Conservation (phyloP, 306 rosid species). For the Neltuma alba region DNA sequence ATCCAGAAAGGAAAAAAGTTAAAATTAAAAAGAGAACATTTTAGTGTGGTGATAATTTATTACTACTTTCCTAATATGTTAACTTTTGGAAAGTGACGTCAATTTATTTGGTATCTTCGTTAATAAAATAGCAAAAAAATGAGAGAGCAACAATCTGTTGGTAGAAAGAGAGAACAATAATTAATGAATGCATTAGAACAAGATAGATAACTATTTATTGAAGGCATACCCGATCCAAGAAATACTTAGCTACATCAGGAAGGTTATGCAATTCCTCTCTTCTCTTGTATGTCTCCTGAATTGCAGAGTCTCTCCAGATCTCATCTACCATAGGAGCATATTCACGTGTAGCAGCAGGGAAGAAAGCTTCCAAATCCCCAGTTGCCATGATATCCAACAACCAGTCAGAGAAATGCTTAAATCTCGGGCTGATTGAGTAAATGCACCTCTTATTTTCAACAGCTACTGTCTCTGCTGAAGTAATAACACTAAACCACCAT, state of each 20-base stretch:
- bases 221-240: constrained; percentile 77
- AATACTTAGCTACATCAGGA: constrained; percentile 87
- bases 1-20: constrained; percentile 23
- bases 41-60: neutral
- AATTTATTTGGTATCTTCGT: constrained; percentile 3
- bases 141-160: neutral
- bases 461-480: constrained; percentile 50
- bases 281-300: constrained; percentile 88
- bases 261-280: constrained; percentile 80
- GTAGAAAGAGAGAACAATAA: neutral
- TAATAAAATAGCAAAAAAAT: neutral
- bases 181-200: constrained; percentile 22
- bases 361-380: constrained; percentile 89
- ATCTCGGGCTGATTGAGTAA: constrained; percentile 75
- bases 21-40: neutral
- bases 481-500: constrained; percentile 28
- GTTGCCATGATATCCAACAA: constrained; percentile 86
- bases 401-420: constrained; percentile 93
- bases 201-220: constrained; percentile 12
- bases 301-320: constrained; percentile 84
- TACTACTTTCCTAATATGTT: constrained; percentile 1
- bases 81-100: neutral
- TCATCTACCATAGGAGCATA: constrained; percentile 92
- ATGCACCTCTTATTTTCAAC: constrained; percentile 60
- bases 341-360: constrained; percentile 96